These are phyloP conservation scores for Mortierella polycephala DNA, from an alignment of 371 early-diverging fungal species.

Conservation along the genomic window DNA sequence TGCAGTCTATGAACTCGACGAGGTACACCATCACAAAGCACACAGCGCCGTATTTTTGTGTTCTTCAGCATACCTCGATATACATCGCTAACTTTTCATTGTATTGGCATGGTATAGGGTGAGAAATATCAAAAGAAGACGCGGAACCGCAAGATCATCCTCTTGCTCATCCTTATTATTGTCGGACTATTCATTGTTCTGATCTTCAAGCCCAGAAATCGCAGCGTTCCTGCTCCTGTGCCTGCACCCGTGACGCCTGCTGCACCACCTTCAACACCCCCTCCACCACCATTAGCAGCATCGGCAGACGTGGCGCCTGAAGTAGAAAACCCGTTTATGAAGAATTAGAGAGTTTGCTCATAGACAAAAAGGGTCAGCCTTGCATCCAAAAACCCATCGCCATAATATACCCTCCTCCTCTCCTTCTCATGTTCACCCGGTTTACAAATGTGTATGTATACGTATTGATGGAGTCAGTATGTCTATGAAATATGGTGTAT, in stretches of 20 bases:
- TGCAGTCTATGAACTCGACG: conserved; percentile 85
- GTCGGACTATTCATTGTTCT: conserved; percentile 69
- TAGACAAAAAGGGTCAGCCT: not conserved
- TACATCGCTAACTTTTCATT: not conserved
- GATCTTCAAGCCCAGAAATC: conserved; percentile 67
- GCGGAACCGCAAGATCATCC: conserved; percentile 71
- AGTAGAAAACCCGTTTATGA: not conserved
- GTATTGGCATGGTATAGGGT: conserved; percentile 53
- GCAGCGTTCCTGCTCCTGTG: conserved; percentile 7
- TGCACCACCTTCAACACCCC: conserved; percentile 5
- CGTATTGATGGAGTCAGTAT: too few relatives aligned
- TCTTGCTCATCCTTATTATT: conserved; percentile 70
- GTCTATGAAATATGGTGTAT: too few relatives aligned
- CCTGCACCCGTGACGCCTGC: not conserved
- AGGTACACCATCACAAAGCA: conserved; percentile 60
- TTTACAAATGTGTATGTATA: too few relatives aligned
- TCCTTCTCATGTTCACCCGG: too few relatives aligned
- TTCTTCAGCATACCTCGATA: not conserved
- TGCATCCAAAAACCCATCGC: not conserved
- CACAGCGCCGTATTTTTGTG: not conserved
- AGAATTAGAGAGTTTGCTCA: not conserved
- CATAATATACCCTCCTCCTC: not conserved
- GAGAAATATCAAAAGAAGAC: conserved; percentile 74
- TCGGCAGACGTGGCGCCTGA: not conserved
- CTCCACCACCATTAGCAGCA: conserved; percentile 7